Evolutionary conservation across 2,329 filamentous ascomycete genomes (phyloP).

Genomic region (Colletotrichum neosansevieriae): DNA sequence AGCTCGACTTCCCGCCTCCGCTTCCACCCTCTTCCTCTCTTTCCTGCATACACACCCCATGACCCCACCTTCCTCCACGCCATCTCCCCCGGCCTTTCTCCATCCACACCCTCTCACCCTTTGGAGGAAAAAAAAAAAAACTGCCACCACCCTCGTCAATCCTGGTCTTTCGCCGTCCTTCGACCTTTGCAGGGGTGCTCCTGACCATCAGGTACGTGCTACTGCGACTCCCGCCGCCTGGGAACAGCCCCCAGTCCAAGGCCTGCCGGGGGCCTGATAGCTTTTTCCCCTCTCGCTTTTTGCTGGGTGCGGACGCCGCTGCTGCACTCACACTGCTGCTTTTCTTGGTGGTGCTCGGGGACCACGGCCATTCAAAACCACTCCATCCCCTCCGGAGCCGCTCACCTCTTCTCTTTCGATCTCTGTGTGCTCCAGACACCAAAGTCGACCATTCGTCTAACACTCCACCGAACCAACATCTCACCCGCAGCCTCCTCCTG

Average conservation of each 20-base stretch:
- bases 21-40: neutral
- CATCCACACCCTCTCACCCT: constrained; percentile 10
- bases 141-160: neutral
- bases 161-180: constrained; percentile 22
- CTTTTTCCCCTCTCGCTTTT: constrained; percentile 16
- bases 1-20: neutral
- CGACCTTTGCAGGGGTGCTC: constrained; percentile 35
- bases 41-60: neutral
- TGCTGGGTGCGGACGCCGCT: constrained; percentile 34
- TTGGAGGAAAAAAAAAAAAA: neutral
- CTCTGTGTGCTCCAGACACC: constrained; percentile 41
- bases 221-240: constrained; percentile 35
- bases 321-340: neutral
- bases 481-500: neutral
- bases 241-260: constrained; percentile 27
- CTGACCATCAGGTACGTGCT: constrained; percentile 40
- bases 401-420: constrained; percentile 28
- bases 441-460: constrained; percentile 29
- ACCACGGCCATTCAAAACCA: constrained; percentile 40
- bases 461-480: constrained; percentile 1
- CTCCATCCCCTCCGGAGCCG: constrained; percentile 40
- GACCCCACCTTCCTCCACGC: constrained; percentile 3
- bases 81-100: constrained; percentile 15
- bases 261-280: constrained; percentile 26
- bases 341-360: constrained; percentile 1